These are phyloP conservation scores for Raddia guianensis DNA, from an alignment of 176 grass and related monocot species.

Conservation along the genomic window DNA sequence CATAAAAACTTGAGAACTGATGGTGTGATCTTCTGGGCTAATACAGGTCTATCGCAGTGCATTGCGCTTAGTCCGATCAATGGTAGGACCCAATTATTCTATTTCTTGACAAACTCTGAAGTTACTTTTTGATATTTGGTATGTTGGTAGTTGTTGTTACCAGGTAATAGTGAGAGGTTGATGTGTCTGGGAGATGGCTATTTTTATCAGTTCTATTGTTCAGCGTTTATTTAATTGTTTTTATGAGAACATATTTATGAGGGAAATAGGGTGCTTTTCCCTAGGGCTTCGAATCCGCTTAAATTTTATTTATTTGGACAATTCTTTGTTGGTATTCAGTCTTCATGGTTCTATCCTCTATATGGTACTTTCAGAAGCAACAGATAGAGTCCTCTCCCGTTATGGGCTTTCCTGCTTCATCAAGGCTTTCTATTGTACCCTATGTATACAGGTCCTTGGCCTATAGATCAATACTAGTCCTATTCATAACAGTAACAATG, in stretches of 20 bases:
- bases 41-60: slow-evolving; percentile 98
- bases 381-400: too few species aligned
- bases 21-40: slow-evolving; percentile 6
- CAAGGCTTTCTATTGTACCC: too few species aligned
- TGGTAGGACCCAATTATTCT: slow-evolving; percentile 54
- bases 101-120: slow-evolving; percentile 16
- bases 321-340: not conserved
- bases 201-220: not conserved
- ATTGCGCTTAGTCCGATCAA: slow-evolving; percentile 81
- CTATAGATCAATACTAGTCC: too few species aligned
- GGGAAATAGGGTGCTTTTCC: not conserved
- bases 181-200: slow-evolving; percentile 13
- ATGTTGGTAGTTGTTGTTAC: not conserved
- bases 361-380: not conserved
- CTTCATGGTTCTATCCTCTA: slow-evolving; percentile 6
- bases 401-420: too few species aligned
- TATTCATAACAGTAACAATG: not conserved
- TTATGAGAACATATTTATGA: slow-evolving; percentile 16
- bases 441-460: too few species aligned
- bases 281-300: not conserved
- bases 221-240: slow-evolving; percentile 5
- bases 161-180: not conserved
- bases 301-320: not conserved
- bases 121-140: slow-evolving; percentile 11
- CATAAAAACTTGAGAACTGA: not conserved